Base-by-base conservation (phyloP, 495 filamentous ascomycete species). In the Podospora comata region DNA sequence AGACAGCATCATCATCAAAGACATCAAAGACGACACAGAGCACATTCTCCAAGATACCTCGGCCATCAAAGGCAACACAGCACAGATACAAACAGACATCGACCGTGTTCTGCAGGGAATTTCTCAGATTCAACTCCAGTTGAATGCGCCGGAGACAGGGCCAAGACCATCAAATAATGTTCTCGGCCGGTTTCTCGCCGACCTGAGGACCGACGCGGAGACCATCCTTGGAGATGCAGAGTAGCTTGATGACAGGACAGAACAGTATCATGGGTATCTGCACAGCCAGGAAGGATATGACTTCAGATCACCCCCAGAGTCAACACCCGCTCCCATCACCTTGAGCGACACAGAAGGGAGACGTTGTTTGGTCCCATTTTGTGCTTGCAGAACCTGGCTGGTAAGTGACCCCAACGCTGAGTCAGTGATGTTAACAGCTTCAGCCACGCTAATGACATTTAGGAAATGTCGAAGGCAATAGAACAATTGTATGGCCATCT, bases 131-230 rank as follows among this genome's bases (percentile, higher is more conserved):
- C 58, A 60, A 15, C 13, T 30, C 5, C 58, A 60, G 26, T 5
- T 60, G 27, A 18, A 60, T 15, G 15, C 4, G 6, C 58, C 27
- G 15, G 19, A 19, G 58, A 15, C 13, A n/a, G 27, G 5, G 20
- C 27, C 0, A 34, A 62, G 5, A 32, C 27, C 60, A 15, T 60
- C 60, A 19, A 16, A 7, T 32, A 39, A 20, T 60, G 13, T 60
- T 27, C 18, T 60, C 4, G 58, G 26, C 4, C 20, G 58, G n/a
- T 60, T 60, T 60, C 58, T 60, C 15, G 58, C 5, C 19, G 58
- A 60, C 16, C 27, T 60, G 58, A 19, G 58, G 27, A 60, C 19
- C 18, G 58, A 60, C 27, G 58, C 58, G 15, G 58, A 60, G 58
- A 60, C 58, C 13, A 23, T 60, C 2, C 58, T 60, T 15, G 58